Evolutionary conservation across 2,329 filamentous ascomycete genomes (phyloP).

Genomic region (Mycosphaerella arachidis): DNA sequence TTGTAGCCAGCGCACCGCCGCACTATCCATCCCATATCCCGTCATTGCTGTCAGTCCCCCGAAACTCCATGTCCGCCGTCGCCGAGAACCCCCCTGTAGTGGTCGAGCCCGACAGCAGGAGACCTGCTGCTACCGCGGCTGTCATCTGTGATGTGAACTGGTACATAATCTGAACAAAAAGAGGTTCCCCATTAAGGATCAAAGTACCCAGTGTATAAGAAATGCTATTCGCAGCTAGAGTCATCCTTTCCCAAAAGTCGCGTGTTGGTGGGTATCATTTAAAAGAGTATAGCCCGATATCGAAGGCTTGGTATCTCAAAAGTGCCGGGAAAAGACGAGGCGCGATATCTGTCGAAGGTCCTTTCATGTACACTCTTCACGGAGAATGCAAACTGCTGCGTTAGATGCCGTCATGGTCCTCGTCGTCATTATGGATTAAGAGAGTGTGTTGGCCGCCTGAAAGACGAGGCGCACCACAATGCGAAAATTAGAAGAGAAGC

Average conservation of each 20-base stretch:
- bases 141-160: neutral
- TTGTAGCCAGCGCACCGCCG: constrained; percentile 1
- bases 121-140: constrained; percentile 7
- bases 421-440: constrained; percentile 18
- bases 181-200: neutral
- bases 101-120: constrained; percentile 3
- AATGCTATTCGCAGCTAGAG: constrained; percentile 3
- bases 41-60: neutral
- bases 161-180: neutral
- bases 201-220: neutral
- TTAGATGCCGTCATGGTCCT: constrained; percentile 14
- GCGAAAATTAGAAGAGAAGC: constrained; percentile 41
- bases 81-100: neutral
- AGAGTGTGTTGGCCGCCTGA: constrained; percentile 8
- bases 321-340: constrained; percentile 10
- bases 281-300: constrained; percentile 22
- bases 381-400: neutral
- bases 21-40: neutral
- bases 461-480: constrained; percentile 4
- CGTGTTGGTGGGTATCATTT: constrained; percentile 14
- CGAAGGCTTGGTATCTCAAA: constrained; percentile 25
- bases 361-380: constrained; percentile 21
- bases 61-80: neutral
- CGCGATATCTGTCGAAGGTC: constrained; percentile 17
- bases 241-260: constrained; percentile 6